phyloP scores from a whole-genome alignment of 805 yeast species.

The Candida mattraensis region DNA sequence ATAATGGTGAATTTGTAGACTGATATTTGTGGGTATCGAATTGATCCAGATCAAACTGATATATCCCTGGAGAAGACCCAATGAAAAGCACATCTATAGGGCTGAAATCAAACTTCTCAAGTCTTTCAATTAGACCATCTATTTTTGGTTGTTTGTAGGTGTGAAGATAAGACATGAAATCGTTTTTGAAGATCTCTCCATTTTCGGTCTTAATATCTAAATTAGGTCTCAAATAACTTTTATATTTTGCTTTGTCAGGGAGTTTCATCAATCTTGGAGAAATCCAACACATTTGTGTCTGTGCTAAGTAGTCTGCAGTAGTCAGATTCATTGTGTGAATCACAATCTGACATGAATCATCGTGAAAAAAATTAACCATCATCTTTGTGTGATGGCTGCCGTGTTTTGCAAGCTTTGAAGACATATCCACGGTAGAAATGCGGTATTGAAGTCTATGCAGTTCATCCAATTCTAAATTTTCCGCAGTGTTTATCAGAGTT shows the following conservation, averaged over 20 bases:
- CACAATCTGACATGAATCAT: slow-evolving; percentile 48
- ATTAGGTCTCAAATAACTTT: slow-evolving; percentile 4
- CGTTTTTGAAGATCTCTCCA: slow-evolving; percentile 42
- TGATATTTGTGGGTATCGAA: slow-evolving; percentile 1
- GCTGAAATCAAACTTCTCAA: slow-evolving; percentile 44
- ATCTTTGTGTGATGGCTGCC: slow-evolving; percentile 66
- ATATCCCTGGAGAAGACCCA: slow-evolving; percentile 53
- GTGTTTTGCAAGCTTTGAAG: slow-evolving; percentile 30
- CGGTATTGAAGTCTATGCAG: slow-evolving; percentile 18
- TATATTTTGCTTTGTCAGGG: slow-evolving; percentile 1
- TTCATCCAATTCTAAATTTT: slow-evolving; percentile 38
- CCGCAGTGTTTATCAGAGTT: slow-evolving; percentile 31
- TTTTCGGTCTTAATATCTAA: slow-evolving; percentile 12
- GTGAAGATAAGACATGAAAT: slow-evolving; percentile 44
- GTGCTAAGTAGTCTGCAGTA: slow-evolving; percentile 49
- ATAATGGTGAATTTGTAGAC: slow-evolving; percentile 20
- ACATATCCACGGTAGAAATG: slow-evolving; percentile 31
- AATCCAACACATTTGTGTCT: slow-evolving; percentile 69
- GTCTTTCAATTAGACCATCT: slow-evolving; percentile 25
- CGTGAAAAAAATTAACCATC: slow-evolving; percentile 56
- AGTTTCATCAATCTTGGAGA: slow-evolving; percentile 42
- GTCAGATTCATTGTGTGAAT: slow-evolving; percentile 63
- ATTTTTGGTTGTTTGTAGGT: slow-evolving; percentile 40
- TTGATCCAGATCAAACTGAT: slow-evolving; percentile 22
- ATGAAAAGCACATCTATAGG: slow-evolving; percentile 51